Conservation (phyloP, 2,329 filamentous ascomycete species). For the Nemania diffusa region DNA sequence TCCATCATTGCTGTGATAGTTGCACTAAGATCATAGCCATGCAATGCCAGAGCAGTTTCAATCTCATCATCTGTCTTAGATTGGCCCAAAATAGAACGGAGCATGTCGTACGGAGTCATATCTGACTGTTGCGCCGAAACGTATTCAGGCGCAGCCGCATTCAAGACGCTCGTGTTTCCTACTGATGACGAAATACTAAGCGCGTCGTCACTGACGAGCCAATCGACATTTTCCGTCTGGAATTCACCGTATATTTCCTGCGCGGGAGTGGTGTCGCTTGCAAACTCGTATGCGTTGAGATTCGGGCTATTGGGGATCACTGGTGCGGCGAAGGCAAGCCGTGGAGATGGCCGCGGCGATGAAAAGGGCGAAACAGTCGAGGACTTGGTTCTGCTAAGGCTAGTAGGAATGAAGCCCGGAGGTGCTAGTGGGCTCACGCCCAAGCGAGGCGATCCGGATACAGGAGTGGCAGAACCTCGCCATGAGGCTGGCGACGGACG, state of each 20-base stretch:
- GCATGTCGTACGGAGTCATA: conserved; percentile 98
- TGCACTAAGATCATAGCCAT: conserved; percentile 92
- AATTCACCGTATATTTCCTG: conserved; percentile 91
- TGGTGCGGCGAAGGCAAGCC: conserved; percentile 88
- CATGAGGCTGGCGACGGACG: conserved; percentile 93
- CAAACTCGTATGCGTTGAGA: conserved; percentile 94
- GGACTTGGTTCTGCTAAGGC: conserved; percentile 80
- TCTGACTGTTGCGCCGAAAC: conserved; percentile 76
- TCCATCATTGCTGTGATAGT: conserved; percentile 93
- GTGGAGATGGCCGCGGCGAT: conserved; percentile 90
- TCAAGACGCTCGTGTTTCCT: conserved; percentile 75
- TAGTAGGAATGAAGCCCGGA: conserved; percentile 82
- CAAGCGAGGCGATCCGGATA: conserved; percentile 83
- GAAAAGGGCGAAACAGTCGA: conserved; percentile 89
- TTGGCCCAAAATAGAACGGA: conserved; percentile 92
- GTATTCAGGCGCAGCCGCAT: conserved; percentile 84
- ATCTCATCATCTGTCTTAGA: conserved; percentile 93
- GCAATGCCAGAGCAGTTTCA: conserved; percentile 85
- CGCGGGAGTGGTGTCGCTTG: conserved; percentile 80
- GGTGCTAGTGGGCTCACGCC: conserved; percentile 85
- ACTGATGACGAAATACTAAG: conserved; percentile 82
- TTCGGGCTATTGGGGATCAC: conserved; percentile 93
- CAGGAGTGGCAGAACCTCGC: conserved; percentile 83
- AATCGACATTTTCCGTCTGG: conserved; percentile 94
- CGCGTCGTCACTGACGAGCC: conserved; percentile 90